Percentiles rank a stretch among this genome's conserved stretches.
phyloP scores from a whole-genome alignment of 1,139 yeast species.

The Petasospora fabianii region DNA sequence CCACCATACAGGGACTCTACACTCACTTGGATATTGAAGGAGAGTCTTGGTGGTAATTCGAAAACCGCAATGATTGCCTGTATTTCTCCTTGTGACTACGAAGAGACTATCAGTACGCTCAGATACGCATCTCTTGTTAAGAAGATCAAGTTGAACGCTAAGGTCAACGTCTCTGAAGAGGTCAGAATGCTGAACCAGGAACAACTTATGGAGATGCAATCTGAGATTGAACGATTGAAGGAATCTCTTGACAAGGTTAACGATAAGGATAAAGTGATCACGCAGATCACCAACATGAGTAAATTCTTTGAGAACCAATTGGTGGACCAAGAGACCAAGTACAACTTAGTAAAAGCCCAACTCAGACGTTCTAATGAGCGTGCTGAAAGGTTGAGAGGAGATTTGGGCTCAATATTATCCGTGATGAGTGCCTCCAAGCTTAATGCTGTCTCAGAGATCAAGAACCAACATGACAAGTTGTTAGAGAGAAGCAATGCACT shows the following conservation, averaged over 20 bases:
- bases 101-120: conserved; percentile 69
- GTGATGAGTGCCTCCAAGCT: neutral
- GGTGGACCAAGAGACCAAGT: conserved; percentile 26
- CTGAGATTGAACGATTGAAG: conserved; percentile 34
- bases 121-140: conserved; percentile 76
- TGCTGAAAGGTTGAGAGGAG: conserved; percentile 1
- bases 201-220: conserved; percentile 37
- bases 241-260: conserved; percentile 18
- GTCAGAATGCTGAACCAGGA: conserved; percentile 15
- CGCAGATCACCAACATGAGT: conserved; percentile 25
- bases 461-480: neutral
- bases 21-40: conserved; percentile 69
- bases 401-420: conserved; percentile 8
- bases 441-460: neutral
- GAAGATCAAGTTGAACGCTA: conserved; percentile 60
- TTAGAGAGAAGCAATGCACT: conserved; percentile 2
- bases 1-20: conserved; percentile 65
- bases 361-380: conserved; percentile 1
- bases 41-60: conserved; percentile 70
- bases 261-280: conserved; percentile 28
- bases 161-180: conserved; percentile 38
- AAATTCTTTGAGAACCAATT: conserved; percentile 43
- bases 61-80: conserved; percentile 76
- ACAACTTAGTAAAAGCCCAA: conserved; percentile 18
- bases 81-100: conserved; percentile 70